Conservation (phyloP, 805 yeast genomes). For the Cyberlindnera sargentensis region DNA sequence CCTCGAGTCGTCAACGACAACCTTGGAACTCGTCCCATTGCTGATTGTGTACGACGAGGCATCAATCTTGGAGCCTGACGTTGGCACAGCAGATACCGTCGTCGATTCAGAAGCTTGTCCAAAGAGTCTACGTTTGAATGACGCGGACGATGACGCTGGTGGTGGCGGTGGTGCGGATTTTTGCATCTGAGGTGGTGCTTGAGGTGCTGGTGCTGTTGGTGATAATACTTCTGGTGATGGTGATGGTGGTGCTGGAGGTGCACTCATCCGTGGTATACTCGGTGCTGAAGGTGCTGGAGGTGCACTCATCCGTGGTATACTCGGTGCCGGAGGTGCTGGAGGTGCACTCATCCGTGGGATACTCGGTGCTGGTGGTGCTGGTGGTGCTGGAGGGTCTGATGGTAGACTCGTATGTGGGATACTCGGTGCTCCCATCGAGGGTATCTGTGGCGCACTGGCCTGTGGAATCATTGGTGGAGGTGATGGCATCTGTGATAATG, state of each 20-base stretch:
- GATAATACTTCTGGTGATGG: constrained; percentile 11
- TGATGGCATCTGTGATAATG: constrained; percentile 18
- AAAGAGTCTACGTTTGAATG: constrained; percentile 19
- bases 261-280: constrained; percentile 5
- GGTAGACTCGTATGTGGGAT: constrained; percentile 29
- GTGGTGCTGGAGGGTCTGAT: constrained; percentile 20
- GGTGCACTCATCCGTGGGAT: constrained; percentile 13
- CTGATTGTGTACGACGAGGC: constrained; percentile 22
- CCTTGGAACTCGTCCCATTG: constrained; percentile 25
- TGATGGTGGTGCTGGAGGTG: constrained; percentile 9
- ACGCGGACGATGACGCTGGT: constrained; percentile 21
- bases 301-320: constrained; percentile 9
- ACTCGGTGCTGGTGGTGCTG: constrained; percentile 11
- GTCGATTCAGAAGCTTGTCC: constrained; percentile 13
- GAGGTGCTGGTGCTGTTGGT: constrained; percentile 5
- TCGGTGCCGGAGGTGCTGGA: constrained; percentile 15
- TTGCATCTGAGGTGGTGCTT: too few relatives aligned
- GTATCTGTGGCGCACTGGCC: constrained; percentile 9
- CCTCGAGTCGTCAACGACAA: constrained; percentile 33
- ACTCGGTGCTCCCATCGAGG: constrained; percentile 15
- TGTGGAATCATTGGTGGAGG: constrained; percentile 12
- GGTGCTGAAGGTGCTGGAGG: constrained; percentile 15
- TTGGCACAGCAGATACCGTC: constrained; percentile 7
- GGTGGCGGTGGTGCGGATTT: constrained; percentile 23
- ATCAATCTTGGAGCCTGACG: constrained; percentile 18